phyloP scores from a whole-genome alignment of 441 rosid species.

The Eutrema salsugineum region DNA sequence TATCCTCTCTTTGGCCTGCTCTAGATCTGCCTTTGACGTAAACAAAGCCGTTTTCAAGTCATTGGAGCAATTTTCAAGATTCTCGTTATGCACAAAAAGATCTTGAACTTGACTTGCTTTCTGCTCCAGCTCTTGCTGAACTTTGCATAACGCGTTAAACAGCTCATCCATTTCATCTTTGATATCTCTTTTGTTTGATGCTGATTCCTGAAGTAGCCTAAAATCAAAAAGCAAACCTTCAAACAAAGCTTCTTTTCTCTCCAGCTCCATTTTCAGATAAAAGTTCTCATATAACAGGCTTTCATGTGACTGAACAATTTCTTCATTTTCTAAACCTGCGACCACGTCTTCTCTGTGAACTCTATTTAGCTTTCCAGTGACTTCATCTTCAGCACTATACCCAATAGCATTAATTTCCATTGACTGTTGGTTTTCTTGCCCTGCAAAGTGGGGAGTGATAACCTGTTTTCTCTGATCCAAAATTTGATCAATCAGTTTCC shows the following conservation, averaged over 20 bases:
- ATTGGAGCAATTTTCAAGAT: constrained; percentile 48
- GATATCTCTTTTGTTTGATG: constrained; percentile 62
- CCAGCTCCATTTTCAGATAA: constrained; percentile 68
- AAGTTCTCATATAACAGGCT: constrained; percentile 44
- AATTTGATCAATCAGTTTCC: constrained; percentile 35
- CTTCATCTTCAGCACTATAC: constrained; percentile 22
- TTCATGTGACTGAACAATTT: constrained; percentile 27
- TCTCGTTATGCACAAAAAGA: constrained; percentile 46
- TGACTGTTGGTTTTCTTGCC: constrained; percentile 28
- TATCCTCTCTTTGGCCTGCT: constrained; percentile 54
- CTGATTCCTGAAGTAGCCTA: constrained; percentile 84
- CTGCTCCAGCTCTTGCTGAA: constrained; percentile 58
- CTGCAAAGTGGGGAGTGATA: background rate
- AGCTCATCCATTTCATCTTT: constrained; percentile 75
- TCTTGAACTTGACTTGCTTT: constrained; percentile 64
- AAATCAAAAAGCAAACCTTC: constrained; percentile 95
- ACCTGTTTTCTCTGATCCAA: constrained; percentile 29
- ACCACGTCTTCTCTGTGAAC: constrained; percentile 20
- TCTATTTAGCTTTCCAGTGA: constrained; percentile 1
- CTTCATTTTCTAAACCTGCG: constrained; percentile 35
- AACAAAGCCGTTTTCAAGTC: constrained; percentile 57
- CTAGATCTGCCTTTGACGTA: constrained; percentile 48
- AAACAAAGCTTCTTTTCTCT: constrained; percentile 72
- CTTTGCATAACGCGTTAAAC: constrained; percentile 45
- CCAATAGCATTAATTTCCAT: constrained; percentile 16